Evolutionary conservation across 2,329 filamentous ascomycete genomes (phyloP), one percentile per base, ranked within the genome.

Genomic region (Colletotrichum echinochloae): DNA sequence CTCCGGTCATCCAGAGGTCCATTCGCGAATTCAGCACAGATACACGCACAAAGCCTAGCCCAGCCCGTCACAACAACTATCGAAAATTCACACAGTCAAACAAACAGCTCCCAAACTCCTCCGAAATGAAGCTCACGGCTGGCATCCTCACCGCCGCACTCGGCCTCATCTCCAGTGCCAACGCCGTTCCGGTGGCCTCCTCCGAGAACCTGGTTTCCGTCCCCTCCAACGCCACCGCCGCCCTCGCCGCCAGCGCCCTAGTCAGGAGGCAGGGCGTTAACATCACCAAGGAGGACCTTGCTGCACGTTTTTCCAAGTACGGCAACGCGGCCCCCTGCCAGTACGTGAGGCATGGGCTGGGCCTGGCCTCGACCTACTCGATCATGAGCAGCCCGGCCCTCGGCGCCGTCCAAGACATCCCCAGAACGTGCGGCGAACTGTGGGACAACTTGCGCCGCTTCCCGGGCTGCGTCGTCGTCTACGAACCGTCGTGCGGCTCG

Each of bases 261-360:
- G 37, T 9, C 39, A 20, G n/a, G 54, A 28, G 7, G 2, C 23
- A 23, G 33, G 14, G 23, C 6, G 1, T 6, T 2, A 14, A 5
- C 26, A 23, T 2, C 3, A 16, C 2, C 18, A 2, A 1, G 4
- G 9, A 1, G 4, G 14, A 5, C 8, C 16, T 18, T 28, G 2
- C 5, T n/a, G 33, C 30, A 35, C n/a, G 5, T 7, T 56, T 23
- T 23, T 2, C 2, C 28, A 41, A 26, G 12, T 2, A 35, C 28
- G 39, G n/a, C 23, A 1, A 8, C 28, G 3, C 2, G 0, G 41
- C 39, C 20, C 2, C n/a, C 41, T 60, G 56, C 28, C 41, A 48
- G 4, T 12, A n/a, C 41, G 5, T 5, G 12, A 2, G 2, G 5
- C 3, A 1, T 11, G 18, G 30, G 14, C 0, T 28, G 16, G 16